Conservation (phyloP, 2,329 filamentous ascomycete genomes). For the Ophiostoma fasciatum region DNA sequence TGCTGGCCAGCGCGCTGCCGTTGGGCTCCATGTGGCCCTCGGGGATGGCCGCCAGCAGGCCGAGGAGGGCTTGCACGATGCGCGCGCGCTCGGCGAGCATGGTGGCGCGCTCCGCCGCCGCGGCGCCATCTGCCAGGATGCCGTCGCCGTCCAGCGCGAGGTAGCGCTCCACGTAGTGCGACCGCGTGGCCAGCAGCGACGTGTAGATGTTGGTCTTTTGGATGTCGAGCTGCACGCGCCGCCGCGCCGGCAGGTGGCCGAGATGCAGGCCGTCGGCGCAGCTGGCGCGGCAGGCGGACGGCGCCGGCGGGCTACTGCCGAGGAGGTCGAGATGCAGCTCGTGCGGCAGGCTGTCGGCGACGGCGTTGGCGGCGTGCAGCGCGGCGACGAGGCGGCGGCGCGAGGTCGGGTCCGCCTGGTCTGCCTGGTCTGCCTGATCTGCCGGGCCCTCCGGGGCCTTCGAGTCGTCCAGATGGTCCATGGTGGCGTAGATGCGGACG, state of each 20-base stretch:
- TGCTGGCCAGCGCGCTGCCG: slow-evolving; percentile 53
- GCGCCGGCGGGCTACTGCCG: background rate
- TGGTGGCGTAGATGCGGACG: slow-evolving; percentile 64
- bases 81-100: slow-evolving; percentile 65
- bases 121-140: slow-evolving; percentile 18
- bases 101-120: slow-evolving; percentile 28
- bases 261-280: slow-evolving; percentile 25
- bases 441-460: no score
- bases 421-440: no score
- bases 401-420: no score
- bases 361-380: slow-evolving; percentile 52
- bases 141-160: slow-evolving; percentile 59
- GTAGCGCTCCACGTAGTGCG: slow-evolving; percentile 76
- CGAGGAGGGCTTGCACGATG: slow-evolving; percentile 67
- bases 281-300: slow-evolving; percentile 18
- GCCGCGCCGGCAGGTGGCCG: slow-evolving; percentile 31
- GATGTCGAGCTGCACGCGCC: slow-evolving; percentile 65
- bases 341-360: slow-evolving; percentile 50
- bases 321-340: slow-evolving; percentile 46
- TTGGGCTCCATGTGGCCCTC: slow-evolving; percentile 75
- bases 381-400: slow-evolving; percentile 61
- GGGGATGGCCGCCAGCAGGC: slow-evolving; percentile 60
- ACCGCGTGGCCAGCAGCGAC: slow-evolving; percentile 66
- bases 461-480: slow-evolving; percentile 61
- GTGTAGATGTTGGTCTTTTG: slow-evolving; percentile 85